These are phyloP conservation scores for Aspergillus sp. DNA, from an alignment of 2,329 filamentous ascomycete species.

Conservation along the genomic window DNA sequence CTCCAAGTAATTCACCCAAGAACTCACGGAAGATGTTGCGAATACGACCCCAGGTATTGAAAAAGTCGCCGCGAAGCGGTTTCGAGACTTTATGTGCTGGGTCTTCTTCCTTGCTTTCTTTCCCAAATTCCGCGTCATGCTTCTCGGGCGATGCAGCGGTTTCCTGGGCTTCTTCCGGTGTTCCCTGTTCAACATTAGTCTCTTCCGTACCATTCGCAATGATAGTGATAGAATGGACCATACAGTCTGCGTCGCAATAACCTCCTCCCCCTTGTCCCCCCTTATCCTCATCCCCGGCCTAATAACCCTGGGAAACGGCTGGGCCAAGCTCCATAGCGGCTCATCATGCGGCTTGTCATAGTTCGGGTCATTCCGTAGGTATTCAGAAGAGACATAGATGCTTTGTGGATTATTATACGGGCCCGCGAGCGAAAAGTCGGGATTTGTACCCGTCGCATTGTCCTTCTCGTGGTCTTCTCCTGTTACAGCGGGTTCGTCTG, in stretches of 20 bases:
- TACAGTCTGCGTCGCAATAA: neutral
- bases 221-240: neutral
- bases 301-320: constrained; percentile 46
- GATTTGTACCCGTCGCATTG: neutral
- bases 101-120: constrained; percentile 2
- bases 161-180: neutral
- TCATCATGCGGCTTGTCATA: constrained; percentile 43
- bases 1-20: constrained; percentile 25
- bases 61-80: constrained; percentile 5
- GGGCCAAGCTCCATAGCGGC: constrained; percentile 46
- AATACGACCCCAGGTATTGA: constrained; percentile 22
- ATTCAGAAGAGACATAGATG: constrained; percentile 10
- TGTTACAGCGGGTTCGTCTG: neutral
- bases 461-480: neutral
- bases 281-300: constrained; percentile 40
- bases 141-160: no score
- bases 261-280: constrained; percentile 5
- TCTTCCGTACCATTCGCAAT: neutral
- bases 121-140: constrained; percentile 1
- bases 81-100: neutral
- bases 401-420: neutral
- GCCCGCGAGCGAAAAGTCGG: neutral
- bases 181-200: neutral
- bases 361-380: constrained; percentile 39
- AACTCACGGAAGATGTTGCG: constrained; percentile 21